Conservation (phyloP, 1,139 yeast species). For the Sugiyamaella xylanicola region DNA sequence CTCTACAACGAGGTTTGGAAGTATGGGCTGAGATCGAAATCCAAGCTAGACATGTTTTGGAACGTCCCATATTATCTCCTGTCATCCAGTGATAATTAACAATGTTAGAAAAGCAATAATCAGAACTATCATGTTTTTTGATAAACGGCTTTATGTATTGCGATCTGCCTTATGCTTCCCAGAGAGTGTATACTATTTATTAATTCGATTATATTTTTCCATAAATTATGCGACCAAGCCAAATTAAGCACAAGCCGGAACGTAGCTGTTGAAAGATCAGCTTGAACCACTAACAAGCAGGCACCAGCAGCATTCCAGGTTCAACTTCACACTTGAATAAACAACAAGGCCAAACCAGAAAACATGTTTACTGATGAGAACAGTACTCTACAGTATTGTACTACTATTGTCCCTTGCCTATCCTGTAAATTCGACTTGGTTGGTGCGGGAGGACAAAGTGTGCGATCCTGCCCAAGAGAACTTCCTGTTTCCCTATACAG, state of each 20-base stretch:
- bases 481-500: constrained; percentile 53
- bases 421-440: constrained; percentile 24
- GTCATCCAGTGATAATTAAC: not conserved
- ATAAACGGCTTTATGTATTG: constrained; percentile 8
- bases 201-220: not conserved
- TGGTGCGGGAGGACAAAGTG: constrained; percentile 39
- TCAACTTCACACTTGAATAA: too few species aligned
- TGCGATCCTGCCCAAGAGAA: constrained; percentile 45
- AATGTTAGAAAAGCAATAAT: not conserved
- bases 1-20: constrained; percentile 34
- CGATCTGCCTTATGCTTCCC: constrained; percentile 7
- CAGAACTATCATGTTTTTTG: constrained; percentile 1
- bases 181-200: constrained; percentile 5
- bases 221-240: not conserved
- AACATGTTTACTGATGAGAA: constrained; percentile 6
- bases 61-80: constrained; percentile 13
- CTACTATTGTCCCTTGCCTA: constrained; percentile 1
- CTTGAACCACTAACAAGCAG: too few species aligned
- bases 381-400: constrained; percentile 10
- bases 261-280: too few species aligned
- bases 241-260: too few species aligned
- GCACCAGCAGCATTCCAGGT: too few species aligned
- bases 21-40: constrained; percentile 32
- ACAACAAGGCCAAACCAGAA: too few species aligned
- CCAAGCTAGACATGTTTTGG: constrained; percentile 24